A percentile compares a stretch with the other conserved stretches of the same genome.
phyloP scores from a whole-genome alignment of 225 moss, liverwort and hornwort species.

The Pseudoscleropodium purum region DNA sequence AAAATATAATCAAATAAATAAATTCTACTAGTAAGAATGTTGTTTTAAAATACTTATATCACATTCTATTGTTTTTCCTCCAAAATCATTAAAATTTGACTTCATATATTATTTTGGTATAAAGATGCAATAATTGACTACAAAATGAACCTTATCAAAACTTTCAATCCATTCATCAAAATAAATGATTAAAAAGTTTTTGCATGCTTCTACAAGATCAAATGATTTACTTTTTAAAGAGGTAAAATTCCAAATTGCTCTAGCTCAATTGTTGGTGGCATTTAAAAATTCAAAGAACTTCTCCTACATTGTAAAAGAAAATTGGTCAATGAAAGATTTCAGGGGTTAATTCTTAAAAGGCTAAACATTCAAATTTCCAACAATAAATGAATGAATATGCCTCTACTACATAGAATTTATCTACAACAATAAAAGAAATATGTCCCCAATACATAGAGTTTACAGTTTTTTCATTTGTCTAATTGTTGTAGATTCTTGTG shows the following conservation, averaged over 20 bases:
- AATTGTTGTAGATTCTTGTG: neutral
- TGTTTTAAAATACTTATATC: neutral
- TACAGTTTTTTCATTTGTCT: neutral
- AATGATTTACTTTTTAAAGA: neutral
- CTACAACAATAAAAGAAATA: too few species aligned
- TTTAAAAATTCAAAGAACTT: neutral
- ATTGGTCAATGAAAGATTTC: neutral
- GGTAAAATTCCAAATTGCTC: accelerated
- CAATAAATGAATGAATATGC: neutral
- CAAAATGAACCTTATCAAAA: neutral
- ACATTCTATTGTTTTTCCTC: neutral
- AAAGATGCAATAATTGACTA: neutral
- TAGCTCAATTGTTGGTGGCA: accelerated
- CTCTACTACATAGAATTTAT: too few species aligned
- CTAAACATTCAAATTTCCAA: neutral
- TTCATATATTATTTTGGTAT: neutral
- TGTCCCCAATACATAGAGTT: neutral
- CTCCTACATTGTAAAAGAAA: neutral
- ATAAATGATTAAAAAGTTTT: neutral
- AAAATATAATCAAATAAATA: neutral
- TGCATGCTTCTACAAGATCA: neutral
- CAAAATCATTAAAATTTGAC: neutral
- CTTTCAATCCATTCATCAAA: neutral
- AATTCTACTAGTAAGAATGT: neutral
- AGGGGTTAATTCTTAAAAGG: too few species aligned